Base-by-base conservation (phyloP, 1,284 basidiomycete genomes). In the Cutaneotrichosporon cavernicola region DNA sequence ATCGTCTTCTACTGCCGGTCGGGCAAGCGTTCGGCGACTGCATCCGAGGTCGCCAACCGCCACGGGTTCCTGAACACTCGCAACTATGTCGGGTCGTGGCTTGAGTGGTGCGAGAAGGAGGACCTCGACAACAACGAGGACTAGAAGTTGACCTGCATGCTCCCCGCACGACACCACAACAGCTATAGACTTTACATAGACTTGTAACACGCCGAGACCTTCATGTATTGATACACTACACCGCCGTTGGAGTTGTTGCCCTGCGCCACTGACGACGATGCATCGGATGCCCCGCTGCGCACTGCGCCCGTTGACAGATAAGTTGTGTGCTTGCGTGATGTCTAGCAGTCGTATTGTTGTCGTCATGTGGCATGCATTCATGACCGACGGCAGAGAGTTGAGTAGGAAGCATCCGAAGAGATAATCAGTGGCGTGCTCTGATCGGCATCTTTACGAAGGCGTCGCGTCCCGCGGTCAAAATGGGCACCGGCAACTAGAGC, bases 1-100 rank as follows among this genome's bases (percentile, higher is more conserved):
- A 82, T 99, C 46, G 86, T 92, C 43, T 96, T 98, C 78, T 98
- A 97, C 82, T 99, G 97, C 81, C 86, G 95, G 62, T 92, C 91
- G 64, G 97, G 97, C 10, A 89, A 88, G 79, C 86, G 97, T 57
- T 90, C 90, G 65, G 84, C 89, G 5, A 87, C 88, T 22, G 96
- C 97, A 0, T 84, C 89, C 62, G 92, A 97, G 74, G 84, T 92
- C 56, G 92, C 93, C 0, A 87, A 87, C 73, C 83, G 89, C 69
- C 89, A 90, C 74, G 95, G 96, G 9, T 98, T 87, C 67, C 79
- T 87, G 83, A 73, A 92, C 89, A 90, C 94, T 73, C 74, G 88
- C 67, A 97, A 97, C 79, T 98, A 97, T 78, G 86, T 86, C 68
- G 95, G 95, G 21, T 93, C 91, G 18, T 97, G 92, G 91, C 79